phyloP scores from a whole-genome alignment of 1,284 basidiomycete genomes.

The Cutaneotrichosporon sp. region DNA sequence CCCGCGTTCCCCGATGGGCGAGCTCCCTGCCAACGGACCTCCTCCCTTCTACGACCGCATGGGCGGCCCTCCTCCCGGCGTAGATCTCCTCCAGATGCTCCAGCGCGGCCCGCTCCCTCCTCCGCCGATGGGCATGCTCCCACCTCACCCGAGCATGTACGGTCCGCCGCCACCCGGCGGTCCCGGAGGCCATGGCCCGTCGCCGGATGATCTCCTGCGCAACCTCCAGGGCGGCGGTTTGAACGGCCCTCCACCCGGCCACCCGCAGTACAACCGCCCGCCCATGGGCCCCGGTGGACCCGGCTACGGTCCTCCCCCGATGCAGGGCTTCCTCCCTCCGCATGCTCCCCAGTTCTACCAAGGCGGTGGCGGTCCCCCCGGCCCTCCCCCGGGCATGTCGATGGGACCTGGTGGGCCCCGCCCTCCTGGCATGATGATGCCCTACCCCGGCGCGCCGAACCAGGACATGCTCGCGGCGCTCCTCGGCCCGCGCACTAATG shows the following conservation, averaged over 20 bases:
- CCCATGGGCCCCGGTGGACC: conserved; percentile 8
- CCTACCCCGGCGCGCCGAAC: conserved; percentile 23
- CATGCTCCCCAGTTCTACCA: conserved; percentile 21
- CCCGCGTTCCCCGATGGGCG: conserved; percentile 15
- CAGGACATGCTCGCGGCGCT: conserved; percentile 48
- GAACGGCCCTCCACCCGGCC: background rate
- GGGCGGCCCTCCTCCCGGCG: conserved; percentile 16
- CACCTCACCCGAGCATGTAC: conserved; percentile 25
- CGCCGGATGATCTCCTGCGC: conserved; percentile 29
- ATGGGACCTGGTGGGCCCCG: conserved; percentile 6
- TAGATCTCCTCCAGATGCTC: conserved; percentile 35
- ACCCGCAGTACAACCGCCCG: conserved; percentile 5
- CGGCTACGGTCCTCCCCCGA: conserved; percentile 16
- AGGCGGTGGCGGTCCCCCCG: conserved; percentile 1
- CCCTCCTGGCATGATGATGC: conserved; percentile 21
- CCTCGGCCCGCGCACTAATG: conserved; percentile 6
- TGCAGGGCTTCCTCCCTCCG: conserved; percentile 27
- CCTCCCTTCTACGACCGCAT: conserved; percentile 12
- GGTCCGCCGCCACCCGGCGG: conserved; percentile 10
- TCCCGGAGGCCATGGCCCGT: conserved; percentile 14
- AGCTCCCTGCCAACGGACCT: conserved; percentile 10
- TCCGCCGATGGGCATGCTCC: conserved; percentile 29
- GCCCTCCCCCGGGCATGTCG: conserved; percentile 5
- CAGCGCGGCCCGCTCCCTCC: conserved; percentile 22
- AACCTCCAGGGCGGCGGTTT: conserved; percentile 22